Percentiles rank a stretch among this genome's conserved stretches.
These are phyloP conservation scores for Erysimum pusillum DNA, from an alignment of 441 rosid species.

Conservation along the genomic window DNA sequence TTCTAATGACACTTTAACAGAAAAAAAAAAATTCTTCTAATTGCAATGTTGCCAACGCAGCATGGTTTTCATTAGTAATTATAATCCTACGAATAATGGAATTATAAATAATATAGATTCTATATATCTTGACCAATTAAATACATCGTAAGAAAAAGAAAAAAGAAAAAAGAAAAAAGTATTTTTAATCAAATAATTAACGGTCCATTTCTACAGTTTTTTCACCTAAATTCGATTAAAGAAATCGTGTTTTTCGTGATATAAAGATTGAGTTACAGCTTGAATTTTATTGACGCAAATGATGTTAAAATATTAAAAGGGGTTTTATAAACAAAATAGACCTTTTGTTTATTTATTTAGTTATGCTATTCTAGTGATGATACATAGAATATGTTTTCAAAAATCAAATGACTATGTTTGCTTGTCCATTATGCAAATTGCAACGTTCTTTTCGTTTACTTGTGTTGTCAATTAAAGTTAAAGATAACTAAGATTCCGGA, in stretches of 20 bases:
- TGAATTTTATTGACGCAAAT: no score
- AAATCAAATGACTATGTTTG: conserved; percentile 4
- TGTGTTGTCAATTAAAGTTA: neutral
- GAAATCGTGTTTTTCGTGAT: no score
- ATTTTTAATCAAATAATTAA: no score
- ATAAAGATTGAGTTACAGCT: no score
- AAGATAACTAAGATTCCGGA: neutral
- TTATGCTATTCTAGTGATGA: neutral
- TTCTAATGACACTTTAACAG: neutral
- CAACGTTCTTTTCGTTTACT: neutral
- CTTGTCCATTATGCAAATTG: neutral
- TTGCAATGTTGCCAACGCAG: neutral
- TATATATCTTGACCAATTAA: neutral
- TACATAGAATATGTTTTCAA: neutral
- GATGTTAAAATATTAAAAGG: no score
- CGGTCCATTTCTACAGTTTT: no score
- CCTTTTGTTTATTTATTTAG: no score
- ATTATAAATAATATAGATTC: neutral
- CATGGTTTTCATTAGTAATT: neutral
- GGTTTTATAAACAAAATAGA: no score
- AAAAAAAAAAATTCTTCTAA: neutral
- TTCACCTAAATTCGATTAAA: no score
- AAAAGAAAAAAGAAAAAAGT: no score
- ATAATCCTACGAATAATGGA: neutral
- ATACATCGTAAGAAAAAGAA: neutral